Percentiles rank a stretch among this genome's conserved stretches.
These are phyloP conservation scores for Geotrichum reessii DNA, from an alignment of 1,139 yeast genomes.

Conservation along the genomic window DNA sequence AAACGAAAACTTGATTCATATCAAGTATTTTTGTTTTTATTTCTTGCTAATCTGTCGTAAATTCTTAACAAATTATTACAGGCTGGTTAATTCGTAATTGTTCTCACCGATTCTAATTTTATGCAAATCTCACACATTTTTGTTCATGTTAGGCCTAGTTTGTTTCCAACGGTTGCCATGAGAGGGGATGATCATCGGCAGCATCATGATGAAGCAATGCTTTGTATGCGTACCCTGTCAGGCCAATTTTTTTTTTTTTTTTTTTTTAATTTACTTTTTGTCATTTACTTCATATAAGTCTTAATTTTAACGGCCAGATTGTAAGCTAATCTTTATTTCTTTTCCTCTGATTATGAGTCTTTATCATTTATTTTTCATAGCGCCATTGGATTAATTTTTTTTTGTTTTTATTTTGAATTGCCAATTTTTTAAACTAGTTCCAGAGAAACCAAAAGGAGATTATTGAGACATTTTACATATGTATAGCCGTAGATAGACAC, in stretches of 20 bases:
- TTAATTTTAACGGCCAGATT: neutral
- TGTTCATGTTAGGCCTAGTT: neutral
- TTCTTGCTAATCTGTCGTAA: neutral
- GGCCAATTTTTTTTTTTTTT: neutral
- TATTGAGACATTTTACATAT: too few relatives aligned
- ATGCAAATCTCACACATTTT: neutral
- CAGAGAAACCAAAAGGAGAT: too few relatives aligned
- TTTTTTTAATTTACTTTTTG: neutral
- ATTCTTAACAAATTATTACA: neutral
- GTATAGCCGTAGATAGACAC: too few relatives aligned
- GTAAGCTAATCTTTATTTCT: neutral
- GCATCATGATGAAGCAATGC: neutral
- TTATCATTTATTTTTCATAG: too few relatives aligned
- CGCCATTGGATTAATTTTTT: too few relatives aligned
- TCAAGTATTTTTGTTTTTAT: too few relatives aligned
- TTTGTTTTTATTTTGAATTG: too few relatives aligned
- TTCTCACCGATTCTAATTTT: neutral
- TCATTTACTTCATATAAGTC: too few relatives aligned
- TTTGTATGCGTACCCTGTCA: neutral
- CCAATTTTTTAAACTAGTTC: too few relatives aligned
- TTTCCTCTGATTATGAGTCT: too few relatives aligned
- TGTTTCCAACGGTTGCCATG: neutral
- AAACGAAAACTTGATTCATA: too few relatives aligned
- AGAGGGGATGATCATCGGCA: neutral
- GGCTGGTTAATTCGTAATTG: too few relatives aligned